phyloP scores from a whole-genome alignment of 2,329 filamentous ascomycete species.

The Colletotrichum camelliae region DNA sequence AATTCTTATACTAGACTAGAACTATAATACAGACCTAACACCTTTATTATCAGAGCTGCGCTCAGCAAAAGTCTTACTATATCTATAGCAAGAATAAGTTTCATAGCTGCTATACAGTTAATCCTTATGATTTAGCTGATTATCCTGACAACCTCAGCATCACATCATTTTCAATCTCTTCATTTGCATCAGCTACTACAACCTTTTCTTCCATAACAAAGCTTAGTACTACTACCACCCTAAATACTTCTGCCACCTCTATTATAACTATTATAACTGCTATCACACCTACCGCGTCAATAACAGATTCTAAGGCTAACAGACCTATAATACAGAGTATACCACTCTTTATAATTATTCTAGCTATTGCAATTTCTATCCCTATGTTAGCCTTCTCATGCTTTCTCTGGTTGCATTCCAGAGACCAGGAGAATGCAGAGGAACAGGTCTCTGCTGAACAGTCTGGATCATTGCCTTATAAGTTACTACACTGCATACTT shows the following conservation, averaged over 20 bases:
- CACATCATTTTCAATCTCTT: not conserved
- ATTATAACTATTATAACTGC: not conserved
- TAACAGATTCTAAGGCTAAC: not conserved
- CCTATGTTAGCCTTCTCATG: not conserved
- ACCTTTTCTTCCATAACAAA: not conserved
- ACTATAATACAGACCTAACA: not conserved
- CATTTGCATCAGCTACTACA: not conserved
- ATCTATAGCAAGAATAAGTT: no score
- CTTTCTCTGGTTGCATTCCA: not conserved
- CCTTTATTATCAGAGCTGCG: not conserved
- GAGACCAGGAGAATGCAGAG: not conserved
- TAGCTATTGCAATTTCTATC: not conserved
- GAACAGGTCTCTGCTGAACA: no score
- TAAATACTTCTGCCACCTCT: not conserved
- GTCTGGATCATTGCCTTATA: not conserved
- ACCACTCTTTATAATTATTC: not conserved
- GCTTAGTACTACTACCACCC: not conserved
- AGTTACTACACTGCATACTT: not conserved
- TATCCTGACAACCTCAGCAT: no score
- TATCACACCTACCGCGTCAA: not conserved
- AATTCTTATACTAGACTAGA: not conserved
- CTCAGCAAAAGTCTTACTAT: no score
- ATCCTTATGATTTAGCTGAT: no score
- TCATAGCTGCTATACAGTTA: no score
- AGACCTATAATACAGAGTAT: not conserved